phyloP scores from a whole-genome alignment of 108 stramenopile genomes.

The Pseudonitzschia multiseries region DNA sequence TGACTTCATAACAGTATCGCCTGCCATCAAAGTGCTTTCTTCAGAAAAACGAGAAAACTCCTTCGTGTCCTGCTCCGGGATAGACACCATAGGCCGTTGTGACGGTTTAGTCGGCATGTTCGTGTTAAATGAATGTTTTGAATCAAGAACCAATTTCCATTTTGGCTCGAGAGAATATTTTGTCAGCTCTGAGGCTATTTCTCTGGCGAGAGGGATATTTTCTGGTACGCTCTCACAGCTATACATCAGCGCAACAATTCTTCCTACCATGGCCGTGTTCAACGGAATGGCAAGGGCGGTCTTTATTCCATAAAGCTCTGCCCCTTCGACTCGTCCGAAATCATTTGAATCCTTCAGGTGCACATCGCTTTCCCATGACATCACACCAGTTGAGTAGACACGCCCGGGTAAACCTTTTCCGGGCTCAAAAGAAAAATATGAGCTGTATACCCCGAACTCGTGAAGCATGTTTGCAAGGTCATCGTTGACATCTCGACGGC shows the following conservation, averaged over 20 bases:
- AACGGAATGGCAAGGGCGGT: slow-evolving; percentile 73
- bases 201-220: slow-evolving; percentile 35
- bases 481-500: slow-evolving; percentile 42
- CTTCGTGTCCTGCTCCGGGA: not conserved
- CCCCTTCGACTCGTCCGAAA: slow-evolving; percentile 73
- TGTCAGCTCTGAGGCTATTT: slow-evolving; percentile 35
- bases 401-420: slow-evolving; percentile 72
- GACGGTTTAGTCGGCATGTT: not conserved
- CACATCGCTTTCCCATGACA: slow-evolving; percentile 58
- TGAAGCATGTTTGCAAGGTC: slow-evolving; percentile 31
- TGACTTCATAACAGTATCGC: not conserved
- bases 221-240: slow-evolving; percentile 44
- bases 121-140: slow-evolving; percentile 19
- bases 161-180: slow-evolving; percentile 61
- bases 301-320: slow-evolving; percentile 67
- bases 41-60: not conserved
- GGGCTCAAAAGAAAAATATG: slow-evolving; percentile 70
- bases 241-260: slow-evolving; percentile 67
- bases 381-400: slow-evolving; percentile 49
- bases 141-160: slow-evolving; percentile 72
- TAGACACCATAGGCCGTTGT: not conserved
- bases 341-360: slow-evolving; percentile 41
- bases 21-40: not conserved
- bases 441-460: slow-evolving; percentile 70
- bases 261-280: slow-evolving; percentile 48